Evolutionary conservation across 2,329 filamentous ascomycete genomes (phyloP).

Genomic region (Aspergillus ibericus): DNA sequence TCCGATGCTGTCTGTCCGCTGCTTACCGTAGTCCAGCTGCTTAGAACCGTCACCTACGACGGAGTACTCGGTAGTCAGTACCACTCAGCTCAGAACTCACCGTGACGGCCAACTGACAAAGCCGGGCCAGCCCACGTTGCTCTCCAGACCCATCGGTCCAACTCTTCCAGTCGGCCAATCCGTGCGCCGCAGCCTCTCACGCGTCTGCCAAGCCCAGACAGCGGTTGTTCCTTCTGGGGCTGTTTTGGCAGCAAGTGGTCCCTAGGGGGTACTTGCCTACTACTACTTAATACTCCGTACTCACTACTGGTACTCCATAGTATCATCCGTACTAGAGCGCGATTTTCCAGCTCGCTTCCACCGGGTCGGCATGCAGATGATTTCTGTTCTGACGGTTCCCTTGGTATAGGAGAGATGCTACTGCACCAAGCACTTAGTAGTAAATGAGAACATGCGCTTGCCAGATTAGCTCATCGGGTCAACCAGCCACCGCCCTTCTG

Average conservation of each 20-base stretch:
- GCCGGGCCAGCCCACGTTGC: conserved; percentile 4
- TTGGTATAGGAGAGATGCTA: too few relatives aligned
- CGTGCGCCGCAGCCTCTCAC: conserved; percentile 4
- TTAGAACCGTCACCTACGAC: not conserved
- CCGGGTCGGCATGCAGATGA: too few relatives aligned
- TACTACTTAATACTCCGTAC: too few relatives aligned
- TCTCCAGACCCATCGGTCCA: conserved; percentile 7
- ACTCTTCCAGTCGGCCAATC: conserved; percentile 7
- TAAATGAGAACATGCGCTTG: too few relatives aligned
- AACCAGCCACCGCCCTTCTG: not conserved
- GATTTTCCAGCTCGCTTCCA: too few relatives aligned
- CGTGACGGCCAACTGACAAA: not conserved
- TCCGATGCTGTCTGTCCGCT: too few relatives aligned
- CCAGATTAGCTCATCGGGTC: not conserved
- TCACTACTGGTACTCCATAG: too few relatives aligned
- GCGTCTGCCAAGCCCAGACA: not conserved
- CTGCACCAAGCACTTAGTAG: too few relatives aligned
- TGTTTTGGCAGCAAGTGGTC: not conserved
- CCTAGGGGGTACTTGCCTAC: not conserved
- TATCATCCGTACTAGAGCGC: too few relatives aligned
- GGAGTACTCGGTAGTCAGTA: not conserved
- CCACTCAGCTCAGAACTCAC: not conserved
- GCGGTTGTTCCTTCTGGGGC: not conserved
- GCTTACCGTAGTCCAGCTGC: not conserved
- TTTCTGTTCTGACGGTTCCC: too few relatives aligned